These are phyloP conservation scores for Eragrostis nindensis DNA, from an alignment of 176 grass and related monocot genomes.

Conservation along the genomic window DNA sequence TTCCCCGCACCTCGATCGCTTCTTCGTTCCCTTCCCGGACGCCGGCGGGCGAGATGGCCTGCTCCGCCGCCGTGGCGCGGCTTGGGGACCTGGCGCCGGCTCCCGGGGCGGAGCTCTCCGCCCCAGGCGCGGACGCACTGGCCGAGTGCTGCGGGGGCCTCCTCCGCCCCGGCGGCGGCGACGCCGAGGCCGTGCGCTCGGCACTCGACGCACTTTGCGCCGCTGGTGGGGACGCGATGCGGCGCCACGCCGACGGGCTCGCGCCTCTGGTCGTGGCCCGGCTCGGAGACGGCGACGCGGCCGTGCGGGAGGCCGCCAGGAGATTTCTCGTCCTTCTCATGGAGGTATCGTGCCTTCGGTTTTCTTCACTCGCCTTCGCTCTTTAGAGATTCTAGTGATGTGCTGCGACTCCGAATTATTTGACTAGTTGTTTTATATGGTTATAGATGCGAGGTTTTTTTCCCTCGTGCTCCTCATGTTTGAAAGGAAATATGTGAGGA, in stretches of 20 bases:
- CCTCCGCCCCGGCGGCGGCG: constrained; percentile 30
- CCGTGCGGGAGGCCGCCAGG: constrained; percentile 69
- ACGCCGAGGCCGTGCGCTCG: constrained; percentile 30
- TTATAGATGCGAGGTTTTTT: background rate
- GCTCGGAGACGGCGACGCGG: constrained; percentile 60
- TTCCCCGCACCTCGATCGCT: background rate
- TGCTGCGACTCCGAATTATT: background rate
- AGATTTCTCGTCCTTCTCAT: constrained; percentile 69
- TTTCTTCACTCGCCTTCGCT: background rate
- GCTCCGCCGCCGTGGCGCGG: constrained; percentile 7
- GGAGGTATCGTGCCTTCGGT: constrained; percentile 53
- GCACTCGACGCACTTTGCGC: constrained; percentile 54
- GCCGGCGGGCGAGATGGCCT: constrained; percentile 38
- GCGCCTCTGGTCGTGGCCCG: constrained; percentile 51
- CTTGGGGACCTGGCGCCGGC: constrained; percentile 43
- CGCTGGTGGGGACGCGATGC: constrained; percentile 39
- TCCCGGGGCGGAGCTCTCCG: constrained; percentile 23
- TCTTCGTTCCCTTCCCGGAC: background rate
- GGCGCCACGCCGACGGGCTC: constrained; percentile 48
- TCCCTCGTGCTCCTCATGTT: too few species aligned
- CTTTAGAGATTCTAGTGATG: background rate
- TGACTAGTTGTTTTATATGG: background rate
- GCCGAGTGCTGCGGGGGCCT: constrained; percentile 51
- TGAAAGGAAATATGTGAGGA: background rate
- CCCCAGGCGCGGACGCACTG: constrained; percentile 27